Percentiles rank a stretch among this genome's conserved stretches.
phyloP scores from a whole-genome alignment of 768 basidiomycete genomes.

The Phanerochaete carnosa region DNA sequence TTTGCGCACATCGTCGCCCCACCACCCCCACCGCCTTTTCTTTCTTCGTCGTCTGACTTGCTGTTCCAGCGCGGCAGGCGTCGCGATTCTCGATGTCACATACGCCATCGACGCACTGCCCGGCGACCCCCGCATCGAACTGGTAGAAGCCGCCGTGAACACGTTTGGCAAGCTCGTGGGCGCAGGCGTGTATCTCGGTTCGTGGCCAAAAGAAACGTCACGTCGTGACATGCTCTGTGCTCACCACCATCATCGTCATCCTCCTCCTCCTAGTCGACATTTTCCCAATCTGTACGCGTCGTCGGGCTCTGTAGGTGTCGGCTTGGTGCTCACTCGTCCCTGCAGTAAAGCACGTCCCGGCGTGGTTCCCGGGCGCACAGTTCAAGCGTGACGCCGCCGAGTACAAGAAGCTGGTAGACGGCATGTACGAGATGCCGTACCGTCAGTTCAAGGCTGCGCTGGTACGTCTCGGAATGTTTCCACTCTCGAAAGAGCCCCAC shows the following conservation, averaged over 20 bases:
- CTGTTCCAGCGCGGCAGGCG: background rate
- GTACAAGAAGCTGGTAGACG: slow-evolving; percentile 35
- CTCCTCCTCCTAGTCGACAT: slow-evolving; percentile 36
- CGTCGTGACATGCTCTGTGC: background rate
- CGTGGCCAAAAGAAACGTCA: background rate
- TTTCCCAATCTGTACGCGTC: slow-evolving; percentile 46
- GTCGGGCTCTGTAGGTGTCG: background rate
- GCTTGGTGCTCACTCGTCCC: background rate
- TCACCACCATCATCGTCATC: background rate
- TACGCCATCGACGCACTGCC: background rate
- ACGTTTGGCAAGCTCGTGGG: background rate
- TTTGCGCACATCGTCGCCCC: too few species aligned
- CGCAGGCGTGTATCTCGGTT: background rate
- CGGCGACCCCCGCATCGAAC: background rate
- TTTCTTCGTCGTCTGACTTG: background rate
- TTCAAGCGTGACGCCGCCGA: slow-evolving; percentile 14
- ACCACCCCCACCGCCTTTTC: background rate
- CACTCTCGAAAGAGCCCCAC: background rate
- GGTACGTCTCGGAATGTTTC: slow-evolving; percentile 28
- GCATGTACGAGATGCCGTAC: slow-evolving; percentile 58
- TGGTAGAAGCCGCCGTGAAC: background rate
- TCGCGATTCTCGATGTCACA: background rate
- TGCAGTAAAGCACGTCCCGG: slow-evolving; percentile 16
- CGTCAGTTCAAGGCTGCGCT: too few species aligned
- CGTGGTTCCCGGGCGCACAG: slow-evolving; percentile 19